Percentiles rank a stretch among this genome's conserved stretches.
Evolutionary conservation across 257 asterid species (phyloP).

Genomic region (Solanum sejunctum): DNA sequence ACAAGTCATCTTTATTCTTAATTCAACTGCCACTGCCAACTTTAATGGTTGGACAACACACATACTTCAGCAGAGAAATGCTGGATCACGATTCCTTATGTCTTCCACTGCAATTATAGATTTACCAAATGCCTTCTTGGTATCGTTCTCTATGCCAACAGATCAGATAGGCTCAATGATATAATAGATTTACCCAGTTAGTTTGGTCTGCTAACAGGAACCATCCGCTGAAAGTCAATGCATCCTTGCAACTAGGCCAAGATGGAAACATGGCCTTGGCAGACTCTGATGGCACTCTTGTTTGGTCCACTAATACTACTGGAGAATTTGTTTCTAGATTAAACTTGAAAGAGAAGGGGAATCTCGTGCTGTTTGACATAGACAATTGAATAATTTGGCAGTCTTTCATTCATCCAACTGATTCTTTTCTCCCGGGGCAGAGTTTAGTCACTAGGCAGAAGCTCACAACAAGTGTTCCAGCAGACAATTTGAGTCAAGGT

Average conservation of each 20-base stretch:
- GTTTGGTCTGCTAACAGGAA: background rate
- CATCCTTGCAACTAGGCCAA: background rate
- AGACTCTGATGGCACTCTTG: background rate
- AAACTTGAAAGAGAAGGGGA: background rate
- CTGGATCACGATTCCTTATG: background rate
- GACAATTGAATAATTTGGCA: background rate
- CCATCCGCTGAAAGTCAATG: background rate
- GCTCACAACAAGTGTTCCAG: background rate
- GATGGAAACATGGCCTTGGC: slow-evolving; percentile 1
- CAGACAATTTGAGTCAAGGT: background rate
- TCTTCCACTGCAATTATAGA: background rate
- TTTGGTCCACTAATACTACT: background rate
- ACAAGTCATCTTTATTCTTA: background rate
- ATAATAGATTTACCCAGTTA: background rate
- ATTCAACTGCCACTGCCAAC: background rate
- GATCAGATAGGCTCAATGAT: background rate
- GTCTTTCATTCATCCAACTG: slow-evolving; percentile 1
- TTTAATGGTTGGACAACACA: background rate
- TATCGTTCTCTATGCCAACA: background rate
- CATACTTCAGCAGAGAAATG: background rate
- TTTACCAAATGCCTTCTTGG: background rate
- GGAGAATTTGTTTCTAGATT: background rate
- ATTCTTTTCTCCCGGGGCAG: background rate
- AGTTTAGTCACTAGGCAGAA: background rate
- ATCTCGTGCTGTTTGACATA: background rate